Evolutionary conservation across 2,329 filamentous ascomycete species (phyloP).

Genomic region (Dothideomycetes sp.): DNA sequence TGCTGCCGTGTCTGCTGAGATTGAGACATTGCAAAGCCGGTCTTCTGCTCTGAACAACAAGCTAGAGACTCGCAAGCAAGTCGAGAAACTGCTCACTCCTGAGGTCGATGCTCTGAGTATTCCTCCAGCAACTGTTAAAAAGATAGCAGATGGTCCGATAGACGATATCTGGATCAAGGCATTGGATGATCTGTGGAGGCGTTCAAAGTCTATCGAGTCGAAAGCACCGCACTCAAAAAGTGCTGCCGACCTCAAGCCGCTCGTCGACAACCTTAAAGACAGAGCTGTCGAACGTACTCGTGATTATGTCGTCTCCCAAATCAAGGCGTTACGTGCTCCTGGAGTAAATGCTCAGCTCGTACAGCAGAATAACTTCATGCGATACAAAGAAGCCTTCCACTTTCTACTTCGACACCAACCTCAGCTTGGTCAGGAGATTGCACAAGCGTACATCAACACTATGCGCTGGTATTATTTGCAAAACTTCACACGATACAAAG

Average conservation of each 20-base stretch:
- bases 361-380: constrained; percentile 83
- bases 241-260: constrained; percentile 70
- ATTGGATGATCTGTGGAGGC: constrained; percentile 73
- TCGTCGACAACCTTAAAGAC: constrained; percentile 73
- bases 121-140: constrained; percentile 70
- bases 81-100: constrained; percentile 79
- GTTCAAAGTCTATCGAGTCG: constrained; percentile 61
- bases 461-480: constrained; percentile 98
- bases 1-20: constrained; percentile 84
- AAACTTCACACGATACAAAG: constrained; percentile 81
- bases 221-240: constrained; percentile 62
- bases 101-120: constrained; percentile 88
- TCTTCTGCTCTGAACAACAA: constrained; percentile 75
- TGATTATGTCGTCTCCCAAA: constrained; percentile 88
- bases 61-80: constrained; percentile 77
- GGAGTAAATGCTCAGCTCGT: constrained; percentile 97
- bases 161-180: constrained; percentile 83
- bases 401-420: constrained; percentile 79
- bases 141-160: constrained; percentile 79
- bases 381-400: constrained; percentile 76
- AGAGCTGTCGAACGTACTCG: constrained; percentile 92
- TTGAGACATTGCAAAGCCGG: constrained; percentile 81
- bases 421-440: constrained; percentile 79
- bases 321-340: constrained; percentile 86
- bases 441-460: constrained; percentile 90